Percentiles rank a stretch among this genome's conserved stretches.
Conservation (phyloP, 805 yeast species). For the Candida railenensis region DNA sequence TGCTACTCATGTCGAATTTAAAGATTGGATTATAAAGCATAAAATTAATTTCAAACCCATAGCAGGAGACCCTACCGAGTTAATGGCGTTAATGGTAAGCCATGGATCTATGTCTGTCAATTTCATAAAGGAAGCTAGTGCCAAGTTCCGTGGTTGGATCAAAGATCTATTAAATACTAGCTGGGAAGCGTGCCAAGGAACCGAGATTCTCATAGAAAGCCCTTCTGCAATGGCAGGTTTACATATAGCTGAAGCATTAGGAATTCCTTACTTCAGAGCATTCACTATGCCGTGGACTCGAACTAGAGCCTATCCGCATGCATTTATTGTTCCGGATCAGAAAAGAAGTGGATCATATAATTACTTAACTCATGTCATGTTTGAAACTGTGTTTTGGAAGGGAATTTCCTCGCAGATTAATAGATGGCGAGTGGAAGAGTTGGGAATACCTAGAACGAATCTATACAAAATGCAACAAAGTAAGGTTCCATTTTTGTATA, state of each 20-base stretch:
- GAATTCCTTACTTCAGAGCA: conserved; percentile 89
- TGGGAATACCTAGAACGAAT: conserved; percentile 67
- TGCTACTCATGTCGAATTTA: conserved; percentile 83
- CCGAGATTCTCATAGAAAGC: conserved; percentile 88
- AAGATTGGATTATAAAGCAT: conserved; percentile 66
- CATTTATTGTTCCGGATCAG: conserved; percentile 91
- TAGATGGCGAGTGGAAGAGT: conserved; percentile 73
- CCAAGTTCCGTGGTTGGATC: conserved; percentile 82
- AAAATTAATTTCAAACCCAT: conserved; percentile 69
- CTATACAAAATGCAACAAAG: conserved; percentile 70
- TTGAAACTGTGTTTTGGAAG: conserved; percentile 91
- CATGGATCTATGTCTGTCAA: conserved; percentile 86
- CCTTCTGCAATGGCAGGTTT: conserved; percentile 96
- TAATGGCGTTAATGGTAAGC: conserved; percentile 89
- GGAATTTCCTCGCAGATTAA: conserved; percentile 87
- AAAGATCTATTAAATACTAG: conserved; percentile 65
- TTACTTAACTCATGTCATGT: conserved; percentile 87
- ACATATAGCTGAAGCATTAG: conserved; percentile 89
- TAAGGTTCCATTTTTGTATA: conserved; percentile 84
- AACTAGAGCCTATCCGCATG: conserved; percentile 95
- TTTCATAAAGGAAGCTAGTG: conserved; percentile 78
- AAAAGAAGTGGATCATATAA: conserved; percentile 92
- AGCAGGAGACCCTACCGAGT: conserved; percentile 91
- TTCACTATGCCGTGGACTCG: conserved; percentile 99
- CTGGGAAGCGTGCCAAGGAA: conserved; percentile 84